These are phyloP conservation scores for Amaranthus palmeri DNA, from an alignment of 148 eudicot species.

Conservation along the genomic window DNA sequence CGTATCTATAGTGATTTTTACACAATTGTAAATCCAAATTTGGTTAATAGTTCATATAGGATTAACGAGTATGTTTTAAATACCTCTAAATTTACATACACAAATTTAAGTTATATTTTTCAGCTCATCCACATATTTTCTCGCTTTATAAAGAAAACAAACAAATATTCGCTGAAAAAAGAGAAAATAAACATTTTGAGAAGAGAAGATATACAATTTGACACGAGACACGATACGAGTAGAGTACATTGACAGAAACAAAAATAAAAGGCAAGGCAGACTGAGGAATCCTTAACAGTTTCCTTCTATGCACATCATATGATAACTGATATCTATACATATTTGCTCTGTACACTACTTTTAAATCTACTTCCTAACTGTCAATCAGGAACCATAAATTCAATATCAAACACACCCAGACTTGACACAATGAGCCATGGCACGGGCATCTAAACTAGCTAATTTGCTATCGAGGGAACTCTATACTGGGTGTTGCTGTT, in stretches of 20 bases:
- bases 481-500: not conserved
- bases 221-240: not conserved
- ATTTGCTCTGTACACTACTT: slow-evolving; percentile 2
- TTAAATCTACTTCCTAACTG: not conserved
- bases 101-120: too few relatives aligned
- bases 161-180: too few relatives aligned
- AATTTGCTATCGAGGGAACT: not conserved
- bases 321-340: slow-evolving; percentile 6
- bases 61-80: too few relatives aligned
- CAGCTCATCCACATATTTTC: too few relatives aligned
- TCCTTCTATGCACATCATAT: not conserved
- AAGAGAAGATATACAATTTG: too few relatives aligned
- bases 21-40: too few relatives aligned
- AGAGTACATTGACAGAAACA: not conserved
- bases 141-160: too few relatives aligned
- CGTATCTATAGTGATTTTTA: too few relatives aligned
- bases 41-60: too few relatives aligned
- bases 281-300: not conserved
- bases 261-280: not conserved
- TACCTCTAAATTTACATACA: too few relatives aligned
- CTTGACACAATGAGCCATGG: not conserved
- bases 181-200: too few relatives aligned
- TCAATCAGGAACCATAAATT: not conserved
- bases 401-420: not conserved
- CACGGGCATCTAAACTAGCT: not conserved